Conservation (phyloP, 345 rosid species). For the Bruguiera sexangula region DNA sequence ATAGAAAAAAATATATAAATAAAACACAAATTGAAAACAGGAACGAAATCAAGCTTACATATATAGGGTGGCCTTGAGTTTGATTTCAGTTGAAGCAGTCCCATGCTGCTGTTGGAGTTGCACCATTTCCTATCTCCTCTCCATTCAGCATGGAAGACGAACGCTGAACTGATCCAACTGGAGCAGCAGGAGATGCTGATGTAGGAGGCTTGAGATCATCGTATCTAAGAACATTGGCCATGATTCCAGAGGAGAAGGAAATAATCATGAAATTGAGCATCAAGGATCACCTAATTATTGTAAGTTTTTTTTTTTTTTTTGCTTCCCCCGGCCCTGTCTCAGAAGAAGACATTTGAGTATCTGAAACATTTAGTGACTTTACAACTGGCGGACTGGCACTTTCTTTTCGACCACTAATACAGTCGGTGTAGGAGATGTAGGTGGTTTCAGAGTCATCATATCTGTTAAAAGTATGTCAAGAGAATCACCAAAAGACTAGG, state of each 20-base stretch:
- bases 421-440: constrained; percentile 44
- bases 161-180: constrained; percentile 7
- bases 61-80: constrained; percentile 51
- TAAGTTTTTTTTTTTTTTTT: too few species aligned
- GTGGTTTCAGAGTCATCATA: constrained; percentile 42
- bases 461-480: constrained; percentile 16
- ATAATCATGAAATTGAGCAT: too few species aligned
- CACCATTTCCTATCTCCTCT: constrained; percentile 25
- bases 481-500: background rate
- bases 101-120: constrained; percentile 21
- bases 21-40: too few species aligned
- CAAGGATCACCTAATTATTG: too few species aligned
- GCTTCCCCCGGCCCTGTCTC: background rate
- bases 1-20: too few species aligned
- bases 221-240: constrained; percentile 32
- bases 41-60: constrained; percentile 38
- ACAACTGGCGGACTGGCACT: constrained; percentile 6
- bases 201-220: constrained; percentile 41
- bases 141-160: constrained; percentile 27
- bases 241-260: constrained; percentile 8
- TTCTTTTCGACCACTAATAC: constrained; percentile 17
- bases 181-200: constrained; percentile 39
- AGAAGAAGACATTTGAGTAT: constrained; percentile 10
- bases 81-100: constrained; percentile 20
- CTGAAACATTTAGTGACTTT: constrained; percentile 1